Base-by-base conservation (phyloP, 2,329 filamentous ascomycete species). In the Stenocarpella maydis region DNA sequence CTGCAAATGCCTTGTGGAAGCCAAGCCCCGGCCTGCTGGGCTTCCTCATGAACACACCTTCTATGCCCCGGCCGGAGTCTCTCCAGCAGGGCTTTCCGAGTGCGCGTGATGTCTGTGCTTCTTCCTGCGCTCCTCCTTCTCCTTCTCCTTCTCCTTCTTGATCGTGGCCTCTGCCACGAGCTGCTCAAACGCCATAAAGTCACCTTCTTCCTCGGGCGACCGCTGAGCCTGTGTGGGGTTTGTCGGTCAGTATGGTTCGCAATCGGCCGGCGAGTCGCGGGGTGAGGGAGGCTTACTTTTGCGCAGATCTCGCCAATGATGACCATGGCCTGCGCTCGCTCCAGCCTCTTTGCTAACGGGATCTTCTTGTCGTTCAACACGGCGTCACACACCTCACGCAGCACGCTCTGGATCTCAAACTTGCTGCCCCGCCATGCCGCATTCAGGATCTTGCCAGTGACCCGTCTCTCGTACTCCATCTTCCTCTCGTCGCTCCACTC, bases 401-500 rank as follows among this genome's bases (percentile, higher is more conserved):
- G 83, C 73, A 99, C 95, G 77, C 94, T 92, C 85, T 98, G 95
- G 73, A 99, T 98, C 86, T 99, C 96, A 77, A 97, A 98, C 83
- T 96, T 97, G 87, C 91, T 95, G 55, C 96, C 96, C 73, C 94
- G 86, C 96, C 96, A 99, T 14, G 96, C 96, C 3, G 96, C 96
- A 5, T 94, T 97, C 47, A 99, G 88, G 74, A 99, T 98, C 88
- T 99, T 99, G 77, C 96, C 96, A 12, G 96, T 99, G 28, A 98
- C 95, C 75, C 92, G 90, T 77, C 95, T 91, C 85, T 98, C 96
- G 77, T 97, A 98, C 83, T 99, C 96, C 50, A 91, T 91, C 82
- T 95, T 94, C 85, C 92, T 95, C 89, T 98, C 96, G 72, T 99
- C 96, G 0, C 96, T 98, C 96, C 96, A 99, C 71, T 97, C 94